Conservation (phyloP, 2,329 filamentous ascomycete genomes). For the Cyphellophora attinorum region DNA sequence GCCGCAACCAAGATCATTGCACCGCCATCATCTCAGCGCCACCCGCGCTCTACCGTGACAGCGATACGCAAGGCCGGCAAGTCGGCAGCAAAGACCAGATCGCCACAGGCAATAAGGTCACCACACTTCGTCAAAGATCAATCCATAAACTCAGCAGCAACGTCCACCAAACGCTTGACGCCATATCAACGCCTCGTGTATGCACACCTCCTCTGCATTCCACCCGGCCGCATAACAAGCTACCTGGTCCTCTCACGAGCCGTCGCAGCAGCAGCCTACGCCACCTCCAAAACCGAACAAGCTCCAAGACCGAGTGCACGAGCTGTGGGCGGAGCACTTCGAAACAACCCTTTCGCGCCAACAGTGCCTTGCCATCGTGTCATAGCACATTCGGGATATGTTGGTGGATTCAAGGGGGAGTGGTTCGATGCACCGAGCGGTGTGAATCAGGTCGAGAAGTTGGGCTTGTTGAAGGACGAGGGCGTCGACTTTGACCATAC, state of each 20-base stretch:
- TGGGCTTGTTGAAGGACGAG: conserved; percentile 23
- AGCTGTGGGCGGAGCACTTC: conserved; percentile 31
- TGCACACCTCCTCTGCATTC: conserved; percentile 65
- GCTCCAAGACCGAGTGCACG: no score
- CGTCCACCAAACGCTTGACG: conserved; percentile 36
- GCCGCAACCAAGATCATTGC: no score
- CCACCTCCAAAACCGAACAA: no score
- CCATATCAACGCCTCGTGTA: conserved; percentile 50
- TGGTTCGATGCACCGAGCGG: conserved; percentile 36
- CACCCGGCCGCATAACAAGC: conserved; percentile 63
- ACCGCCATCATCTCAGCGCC: no score
- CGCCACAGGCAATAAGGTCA: no score
- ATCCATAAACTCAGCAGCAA: conserved; percentile 31
- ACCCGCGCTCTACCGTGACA: no score
- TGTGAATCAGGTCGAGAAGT: conserved; percentile 32
- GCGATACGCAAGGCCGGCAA: no score
- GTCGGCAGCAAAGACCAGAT: no score
- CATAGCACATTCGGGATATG: conserved; percentile 20
- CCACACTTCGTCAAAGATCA: conserved; percentile 19
- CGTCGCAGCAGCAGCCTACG: conserved; percentile 11
- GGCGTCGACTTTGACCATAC: conserved; percentile 25
- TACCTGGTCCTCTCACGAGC: conserved; percentile 63
- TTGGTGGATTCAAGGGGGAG: conserved; percentile 40
- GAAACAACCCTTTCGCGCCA: conserved; percentile 33
- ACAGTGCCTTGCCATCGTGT: conserved; percentile 32